Conservation (phyloP, 2,329 filamentous ascomycete genomes). For the Orbilia blumenaviensis region DNA sequence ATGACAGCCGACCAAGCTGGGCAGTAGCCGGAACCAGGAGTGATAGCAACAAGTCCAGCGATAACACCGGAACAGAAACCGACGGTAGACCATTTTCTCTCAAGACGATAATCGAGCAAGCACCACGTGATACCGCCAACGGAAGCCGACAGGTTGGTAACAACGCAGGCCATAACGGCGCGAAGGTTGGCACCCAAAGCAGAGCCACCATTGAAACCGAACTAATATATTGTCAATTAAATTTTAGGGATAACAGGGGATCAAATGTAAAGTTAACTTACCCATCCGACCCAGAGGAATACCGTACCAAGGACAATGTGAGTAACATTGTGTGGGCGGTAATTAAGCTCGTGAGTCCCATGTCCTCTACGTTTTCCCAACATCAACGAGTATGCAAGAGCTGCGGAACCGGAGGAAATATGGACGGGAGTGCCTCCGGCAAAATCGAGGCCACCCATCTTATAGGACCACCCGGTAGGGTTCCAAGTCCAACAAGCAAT, state of each 20-base stretch:
- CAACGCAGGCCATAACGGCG: conserved; percentile 84
- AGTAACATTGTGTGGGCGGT: conserved; percentile 90
- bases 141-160: conserved; percentile 85
- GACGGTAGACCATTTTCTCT: conserved; percentile 91
- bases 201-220: conserved; percentile 90
- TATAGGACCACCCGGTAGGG: conserved; percentile 78
- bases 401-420: conserved; percentile 82
- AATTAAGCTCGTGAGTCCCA: conserved; percentile 87
- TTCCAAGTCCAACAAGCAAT: conserved; percentile 98
- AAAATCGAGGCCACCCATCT: conserved; percentile 84
- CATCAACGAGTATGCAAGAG: conserved; percentile 90
- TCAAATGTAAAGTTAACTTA: conserved; percentile 3
- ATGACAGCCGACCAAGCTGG: conserved; percentile 84
- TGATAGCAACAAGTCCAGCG: conserved; percentile 86
- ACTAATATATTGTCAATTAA: conserved; percentile 60
- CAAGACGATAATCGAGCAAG: conserved; percentile 84
- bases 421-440: conserved; percentile 91
- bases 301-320: conserved; percentile 92
- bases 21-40: conserved; percentile 78
- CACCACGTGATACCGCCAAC: conserved; percentile 90
- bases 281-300: conserved; percentile 92
- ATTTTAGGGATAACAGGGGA: background rate
- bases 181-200: conserved; percentile 82
- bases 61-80: conserved; percentile 93
- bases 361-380: conserved; percentile 85